Evolutionary conservation across 2,329 filamentous ascomycete species (phyloP).

Genomic region (Colletotrichum navitas): DNA sequence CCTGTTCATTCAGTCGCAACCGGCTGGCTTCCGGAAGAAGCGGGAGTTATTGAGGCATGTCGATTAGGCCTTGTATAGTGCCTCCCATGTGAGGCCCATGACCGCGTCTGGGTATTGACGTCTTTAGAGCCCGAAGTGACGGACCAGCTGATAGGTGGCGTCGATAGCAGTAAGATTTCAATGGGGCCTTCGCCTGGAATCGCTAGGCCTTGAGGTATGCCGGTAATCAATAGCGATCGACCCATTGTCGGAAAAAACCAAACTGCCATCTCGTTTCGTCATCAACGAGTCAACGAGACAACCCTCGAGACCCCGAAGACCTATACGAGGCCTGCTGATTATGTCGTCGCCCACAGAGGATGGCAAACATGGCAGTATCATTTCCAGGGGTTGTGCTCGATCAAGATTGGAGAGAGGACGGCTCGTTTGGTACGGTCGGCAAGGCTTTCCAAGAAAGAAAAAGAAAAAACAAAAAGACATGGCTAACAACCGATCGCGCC

Average conservation of each 20-base stretch:
- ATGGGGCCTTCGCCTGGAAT: neutral
- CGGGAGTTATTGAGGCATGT: neutral
- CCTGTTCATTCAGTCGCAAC: conserved; percentile 4
- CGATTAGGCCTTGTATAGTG: neutral
- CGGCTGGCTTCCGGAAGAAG: neutral
- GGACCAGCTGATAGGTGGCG: neutral
- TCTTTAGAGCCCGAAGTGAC: neutral
- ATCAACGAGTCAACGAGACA: neutral
- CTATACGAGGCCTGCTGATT: neutral
- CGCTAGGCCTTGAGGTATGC: neutral
- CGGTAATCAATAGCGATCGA: neutral
- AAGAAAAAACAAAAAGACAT: neutral
- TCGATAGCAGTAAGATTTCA: neutral
- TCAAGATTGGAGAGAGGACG: neutral
- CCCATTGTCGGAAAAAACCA: neutral
- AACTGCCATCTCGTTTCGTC: neutral
- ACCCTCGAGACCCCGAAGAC: neutral
- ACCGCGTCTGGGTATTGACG: conserved; percentile 1
- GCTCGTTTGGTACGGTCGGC: neutral
- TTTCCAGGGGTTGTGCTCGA: neutral
- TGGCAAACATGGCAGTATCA: neutral
- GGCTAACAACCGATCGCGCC: neutral
- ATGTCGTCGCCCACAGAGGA: neutral
- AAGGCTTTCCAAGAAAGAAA: neutral
- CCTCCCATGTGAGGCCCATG: neutral